Evolutionary conservation across 306 rosid species (phyloP).

Genomic region (Medicago arabica): DNA sequence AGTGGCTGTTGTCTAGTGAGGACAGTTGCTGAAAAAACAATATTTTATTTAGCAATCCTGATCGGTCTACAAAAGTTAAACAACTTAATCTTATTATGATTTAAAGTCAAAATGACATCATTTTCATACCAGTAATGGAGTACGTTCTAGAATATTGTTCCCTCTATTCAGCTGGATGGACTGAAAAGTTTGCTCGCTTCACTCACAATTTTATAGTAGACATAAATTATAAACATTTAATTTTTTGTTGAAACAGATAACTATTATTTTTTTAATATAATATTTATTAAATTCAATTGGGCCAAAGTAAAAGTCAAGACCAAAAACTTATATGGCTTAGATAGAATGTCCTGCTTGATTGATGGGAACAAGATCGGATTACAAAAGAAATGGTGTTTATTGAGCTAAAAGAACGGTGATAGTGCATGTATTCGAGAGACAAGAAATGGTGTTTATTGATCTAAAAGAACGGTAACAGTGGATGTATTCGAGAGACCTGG

Average conservation of each 20-base stretch:
- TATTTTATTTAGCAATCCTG: slow-evolving; percentile 5
- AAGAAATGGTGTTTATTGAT: neutral
- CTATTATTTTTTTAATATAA: neutral
- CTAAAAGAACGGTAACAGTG: neutral
- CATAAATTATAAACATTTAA: neutral
- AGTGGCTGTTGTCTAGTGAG: slow-evolving; percentile 13
- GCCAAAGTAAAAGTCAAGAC: slow-evolving; percentile 10
- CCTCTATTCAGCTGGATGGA: neutral
- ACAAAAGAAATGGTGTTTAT: neutral
- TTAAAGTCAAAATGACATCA: slow-evolving; percentile 12
- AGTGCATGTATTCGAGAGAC: neutral
- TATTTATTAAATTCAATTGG: neutral
- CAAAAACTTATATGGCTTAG: slow-evolving; percentile 9
- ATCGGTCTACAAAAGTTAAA: slow-evolving; percentile 25
- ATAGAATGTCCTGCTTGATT: neutral
- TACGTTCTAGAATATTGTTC: neutral
- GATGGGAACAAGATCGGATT: neutral
- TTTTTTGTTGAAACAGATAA: neutral
- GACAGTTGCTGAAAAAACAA: slow-evolving; percentile 25
- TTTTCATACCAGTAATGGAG: slow-evolving; percentile 1
- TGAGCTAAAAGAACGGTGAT: neutral
- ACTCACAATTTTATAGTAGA: neutral
- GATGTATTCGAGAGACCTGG: neutral
- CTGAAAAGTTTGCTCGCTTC: slow-evolving; percentile 5
- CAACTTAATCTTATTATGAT: slow-evolving; percentile 4